Evolutionary conservation across 176 grass and related monocot genomes (phyloP).

Genomic region (Stipa capillata): DNA sequence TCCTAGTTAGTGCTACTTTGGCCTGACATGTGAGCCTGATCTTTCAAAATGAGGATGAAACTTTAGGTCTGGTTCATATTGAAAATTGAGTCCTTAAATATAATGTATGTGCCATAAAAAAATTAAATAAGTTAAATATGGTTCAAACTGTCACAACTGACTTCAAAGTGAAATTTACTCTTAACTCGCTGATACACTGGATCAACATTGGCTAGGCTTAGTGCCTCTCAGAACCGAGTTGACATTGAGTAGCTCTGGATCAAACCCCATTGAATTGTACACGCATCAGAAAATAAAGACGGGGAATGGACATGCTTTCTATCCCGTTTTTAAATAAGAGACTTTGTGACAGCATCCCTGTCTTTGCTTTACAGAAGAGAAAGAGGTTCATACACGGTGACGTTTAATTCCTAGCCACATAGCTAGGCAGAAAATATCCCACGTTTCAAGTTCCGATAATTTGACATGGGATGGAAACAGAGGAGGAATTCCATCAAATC

Average conservation of each 20-base stretch:
- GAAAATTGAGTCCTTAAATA: too few relatives aligned
- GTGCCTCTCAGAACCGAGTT: neutral
- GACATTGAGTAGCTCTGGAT: neutral
- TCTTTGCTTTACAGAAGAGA: too few relatives aligned
- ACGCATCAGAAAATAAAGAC: neutral
- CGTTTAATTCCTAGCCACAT: neutral
- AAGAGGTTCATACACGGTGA: neutral
- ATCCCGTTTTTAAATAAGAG: neutral
- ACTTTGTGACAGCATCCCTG: neutral
- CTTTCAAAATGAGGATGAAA: too few relatives aligned
- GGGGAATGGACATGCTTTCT: neutral
- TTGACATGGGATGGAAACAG: neutral
- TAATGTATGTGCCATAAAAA: too few relatives aligned
- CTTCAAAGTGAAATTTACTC: too few relatives aligned
- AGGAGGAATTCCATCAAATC: neutral
- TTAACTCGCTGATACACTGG: neutral
- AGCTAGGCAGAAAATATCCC: neutral
- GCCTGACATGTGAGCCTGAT: too few relatives aligned
- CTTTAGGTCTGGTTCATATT: too few relatives aligned
- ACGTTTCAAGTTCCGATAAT: conserved; percentile 4
- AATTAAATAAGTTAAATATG: too few relatives aligned
- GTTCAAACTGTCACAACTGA: too few relatives aligned
- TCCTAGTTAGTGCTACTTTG: too few relatives aligned
- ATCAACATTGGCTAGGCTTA: neutral
- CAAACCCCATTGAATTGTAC: too few relatives aligned